A percentile compares a stretch with the other conserved stretches of the same genome.
These are phyloP conservation scores for Stevia rebaudiana DNA, from an alignment of 140 eudicot species.

Conservation along the genomic window DNA sequence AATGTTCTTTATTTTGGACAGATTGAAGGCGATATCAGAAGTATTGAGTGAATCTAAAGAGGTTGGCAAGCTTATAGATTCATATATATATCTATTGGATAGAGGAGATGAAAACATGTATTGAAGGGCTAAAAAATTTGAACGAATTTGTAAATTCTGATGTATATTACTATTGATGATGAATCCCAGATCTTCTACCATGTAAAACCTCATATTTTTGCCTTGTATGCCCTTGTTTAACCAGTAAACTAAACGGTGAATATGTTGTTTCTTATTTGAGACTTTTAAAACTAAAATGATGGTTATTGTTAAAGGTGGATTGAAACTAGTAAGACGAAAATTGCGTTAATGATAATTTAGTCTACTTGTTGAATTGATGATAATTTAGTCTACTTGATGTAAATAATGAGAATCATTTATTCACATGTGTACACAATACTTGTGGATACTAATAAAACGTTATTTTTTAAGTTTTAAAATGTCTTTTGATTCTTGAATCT, in stretches of 20 bases:
- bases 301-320: too few species aligned
- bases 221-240: neutral
- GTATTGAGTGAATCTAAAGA: slow-evolving; percentile 6
- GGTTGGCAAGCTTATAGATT: slow-evolving; percentile 8
- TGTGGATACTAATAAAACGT: too few species aligned
- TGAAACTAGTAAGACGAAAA: too few species aligned
- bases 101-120: slow-evolving; percentile 22
- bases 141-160: slow-evolving; percentile 18
- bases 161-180: slow-evolving; percentile 14
- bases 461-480: too few species aligned
- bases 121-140: slow-evolving; percentile 15
- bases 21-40: slow-evolving; percentile 13
- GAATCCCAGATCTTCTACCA: neutral
- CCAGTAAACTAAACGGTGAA: neutral
- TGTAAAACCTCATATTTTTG: slow-evolving; percentile 6
- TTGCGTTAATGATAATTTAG: too few species aligned
- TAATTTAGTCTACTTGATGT: too few species aligned
- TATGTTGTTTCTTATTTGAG: neutral
- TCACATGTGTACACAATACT: too few species aligned
- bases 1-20: slow-evolving; percentile 11
- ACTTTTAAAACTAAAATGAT: too few species aligned
- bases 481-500: too few species aligned
- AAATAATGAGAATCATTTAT: too few species aligned
- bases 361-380: too few species aligned
- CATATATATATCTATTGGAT: slow-evolving; percentile 27